These are phyloP conservation scores for Sporothrix variecibatus DNA, from an alignment of 2,329 filamentous ascomycete genomes.

Conservation along the genomic window DNA sequence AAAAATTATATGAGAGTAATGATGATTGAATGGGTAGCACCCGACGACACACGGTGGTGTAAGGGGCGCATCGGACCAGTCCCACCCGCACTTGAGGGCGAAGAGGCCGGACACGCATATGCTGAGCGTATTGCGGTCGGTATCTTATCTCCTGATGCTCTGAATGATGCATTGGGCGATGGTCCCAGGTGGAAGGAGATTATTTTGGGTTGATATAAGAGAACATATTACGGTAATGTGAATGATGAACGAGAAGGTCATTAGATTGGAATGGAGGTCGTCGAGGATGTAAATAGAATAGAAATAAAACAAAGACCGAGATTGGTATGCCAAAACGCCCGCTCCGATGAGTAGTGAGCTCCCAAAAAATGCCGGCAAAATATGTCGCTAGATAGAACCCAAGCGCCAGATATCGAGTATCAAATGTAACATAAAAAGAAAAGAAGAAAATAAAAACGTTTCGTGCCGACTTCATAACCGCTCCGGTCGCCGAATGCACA, in stretches of 20 bases:
- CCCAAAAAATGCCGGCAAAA: not conserved
- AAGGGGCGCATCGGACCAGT: not conserved
- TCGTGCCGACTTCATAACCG: not conserved
- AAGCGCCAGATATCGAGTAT: not conserved
- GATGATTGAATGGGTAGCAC: not conserved
- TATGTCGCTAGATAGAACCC: not conserved
- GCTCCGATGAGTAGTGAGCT: not conserved
- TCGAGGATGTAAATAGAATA: not conserved
- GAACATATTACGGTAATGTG: no score
- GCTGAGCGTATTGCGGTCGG: not conserved
- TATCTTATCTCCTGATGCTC: no score
- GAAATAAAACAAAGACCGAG: not conserved
- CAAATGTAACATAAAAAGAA: not conserved
- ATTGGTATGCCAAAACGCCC: not conserved
- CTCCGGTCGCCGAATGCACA: conserved; percentile 27
- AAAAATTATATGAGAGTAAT: not conserved
- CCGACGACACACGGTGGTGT: not conserved
- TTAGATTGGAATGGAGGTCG: not conserved
- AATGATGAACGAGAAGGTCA: no score
- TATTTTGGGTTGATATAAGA: not conserved
- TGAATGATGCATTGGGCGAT: not conserved
- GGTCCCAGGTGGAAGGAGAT: not conserved
- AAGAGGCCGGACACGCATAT: not conserved
- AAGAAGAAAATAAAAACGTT: not conserved
- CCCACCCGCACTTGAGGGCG: not conserved